Evolutionary conservation across 23 red algal genomes (phyloP), one percentile per base, ranked within the genome.

Genomic region (Agarophyton chilense): DNA sequence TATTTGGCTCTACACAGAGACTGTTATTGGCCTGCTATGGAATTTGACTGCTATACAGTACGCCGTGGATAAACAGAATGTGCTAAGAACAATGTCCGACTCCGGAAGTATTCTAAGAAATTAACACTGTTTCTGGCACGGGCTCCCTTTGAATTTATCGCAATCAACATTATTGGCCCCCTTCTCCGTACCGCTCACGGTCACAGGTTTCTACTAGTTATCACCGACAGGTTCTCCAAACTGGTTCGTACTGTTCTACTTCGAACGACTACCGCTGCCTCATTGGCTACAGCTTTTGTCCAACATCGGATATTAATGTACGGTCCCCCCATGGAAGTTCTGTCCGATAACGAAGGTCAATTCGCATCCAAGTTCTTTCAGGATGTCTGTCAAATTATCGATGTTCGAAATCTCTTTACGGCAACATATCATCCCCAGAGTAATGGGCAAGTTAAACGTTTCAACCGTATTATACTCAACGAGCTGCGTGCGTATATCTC

Each of bases 141-240:
- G 16, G 21, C 21, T 24, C 52, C 52, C 52, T 56, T n/a, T 38
- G 52, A 72, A 6, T 58, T 58, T 0, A 8, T 74, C 14, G 45
- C 64, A 13, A 68, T 87, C 17, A 65, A 87, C 64, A 87, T 87
- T 0, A 31, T 87, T 8, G 63, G 83, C 13, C 0, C 43, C 4
- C 49, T 87, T 18, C 13, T 52, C 14, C 62, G 2, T 2, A 67
- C 64, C 5, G 77, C 39, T 4, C 2, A 22, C 0, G 17, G 65
- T 34, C 10, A 76, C 22, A 18, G 35, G 8, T 86, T 52, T 52
- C 25, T 76, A 0, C 65, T 87, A 5, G 83, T 87, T 2, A 77
- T 74, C 39, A 74, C 83, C 1, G 83, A 87, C 54, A 9, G 83
- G 7, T 87, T 72, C 14, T 28, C 83, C 5, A 87, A 87, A 36